A percentile compares a stretch with the other conserved stretches of the same genome.
Evolutionary conservation across 2,329 filamentous ascomycete genomes (phyloP).

Genomic region (Fusarium sp.): DNA sequence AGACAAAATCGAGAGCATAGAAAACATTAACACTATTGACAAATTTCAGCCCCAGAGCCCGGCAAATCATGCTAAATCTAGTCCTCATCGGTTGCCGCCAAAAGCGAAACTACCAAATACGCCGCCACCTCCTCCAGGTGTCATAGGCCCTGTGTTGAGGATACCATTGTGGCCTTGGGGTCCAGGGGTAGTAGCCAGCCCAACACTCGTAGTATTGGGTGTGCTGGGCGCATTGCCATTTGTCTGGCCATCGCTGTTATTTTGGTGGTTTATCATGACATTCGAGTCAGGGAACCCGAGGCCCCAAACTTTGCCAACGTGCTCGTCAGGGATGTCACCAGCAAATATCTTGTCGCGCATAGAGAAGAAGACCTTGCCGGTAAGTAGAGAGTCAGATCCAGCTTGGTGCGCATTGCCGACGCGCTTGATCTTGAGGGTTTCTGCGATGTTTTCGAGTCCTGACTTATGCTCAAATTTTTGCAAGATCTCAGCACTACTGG

Average conservation of each 20-base stretch:
- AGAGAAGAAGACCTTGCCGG: conserved; percentile 94
- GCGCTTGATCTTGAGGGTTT: conserved; percentile 90
- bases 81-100: conserved; percentile 53
- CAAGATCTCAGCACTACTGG: conserved; percentile 76
- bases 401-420: conserved; percentile 91
- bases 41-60: conserved; percentile 14
- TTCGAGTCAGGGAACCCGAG: conserved; percentile 79
- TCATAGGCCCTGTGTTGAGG: conserved; percentile 75
- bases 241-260: conserved; percentile 45
- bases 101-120: conserved; percentile 80
- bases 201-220: conserved; percentile 73
- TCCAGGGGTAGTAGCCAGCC: conserved; percentile 61
- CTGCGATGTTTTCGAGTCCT: conserved; percentile 91
- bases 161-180: conserved; percentile 63
- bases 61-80: background rate
- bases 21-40: conserved; percentile 28
- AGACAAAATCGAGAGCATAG: conserved; percentile 23
- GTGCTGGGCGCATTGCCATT: conserved; percentile 66
- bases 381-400: conserved; percentile 92
- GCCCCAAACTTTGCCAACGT: conserved; percentile 92
- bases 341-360: conserved; percentile 90
- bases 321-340: conserved; percentile 81
- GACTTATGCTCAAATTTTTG: conserved; percentile 90
- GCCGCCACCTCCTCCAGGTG: conserved; percentile 78
- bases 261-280: conserved; percentile 51